phyloP scores from a whole-genome alignment of 2,329 filamentous ascomycete species.

The Corynespora cassiicola region DNA sequence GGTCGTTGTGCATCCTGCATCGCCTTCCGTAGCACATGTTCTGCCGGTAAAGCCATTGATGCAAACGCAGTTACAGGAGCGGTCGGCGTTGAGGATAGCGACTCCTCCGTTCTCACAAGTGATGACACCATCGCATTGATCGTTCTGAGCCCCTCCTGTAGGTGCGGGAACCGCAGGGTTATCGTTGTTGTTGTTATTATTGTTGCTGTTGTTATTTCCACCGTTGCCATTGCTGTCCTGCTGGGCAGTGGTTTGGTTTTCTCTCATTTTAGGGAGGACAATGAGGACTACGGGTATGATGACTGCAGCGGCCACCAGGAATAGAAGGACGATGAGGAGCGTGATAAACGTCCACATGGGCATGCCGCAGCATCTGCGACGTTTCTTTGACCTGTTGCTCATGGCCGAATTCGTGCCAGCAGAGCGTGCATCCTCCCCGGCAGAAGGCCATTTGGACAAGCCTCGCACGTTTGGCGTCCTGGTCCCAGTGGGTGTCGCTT shows the following conservation, averaged over 20 bases:
- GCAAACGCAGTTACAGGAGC: constrained; percentile 83
- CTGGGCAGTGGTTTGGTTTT: constrained; percentile 24
- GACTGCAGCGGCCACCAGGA: constrained; percentile 80
- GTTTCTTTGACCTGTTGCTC: constrained; percentile 41
- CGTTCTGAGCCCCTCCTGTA: constrained; percentile 16
- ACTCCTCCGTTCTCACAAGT: constrained; percentile 82
- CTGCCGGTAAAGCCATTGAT: constrained; percentile 81
- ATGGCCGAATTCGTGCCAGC: constrained; percentile 22
- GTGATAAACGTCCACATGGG: constrained; percentile 79
- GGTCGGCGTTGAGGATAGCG: constrained; percentile 69
- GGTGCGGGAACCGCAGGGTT: constrained; percentile 14
- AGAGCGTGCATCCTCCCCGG: constrained; percentile 9
- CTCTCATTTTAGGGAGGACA: constrained; percentile 60
- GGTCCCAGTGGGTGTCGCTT: constrained; percentile 53
- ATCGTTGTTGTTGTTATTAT: constrained; percentile 25
- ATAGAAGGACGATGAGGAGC: constrained; percentile 68
- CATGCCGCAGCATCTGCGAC: constrained; percentile 81
- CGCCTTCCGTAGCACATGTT: constrained; percentile 59
- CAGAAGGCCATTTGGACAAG: constrained; percentile 38
- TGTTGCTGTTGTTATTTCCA: constrained; percentile 28
- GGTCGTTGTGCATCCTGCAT: constrained; percentile 64
- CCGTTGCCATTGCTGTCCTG: constrained; percentile 22
- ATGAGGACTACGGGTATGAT: constrained; percentile 76
- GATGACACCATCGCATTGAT: constrained; percentile 65
- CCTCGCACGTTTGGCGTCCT: constrained; percentile 21